A percentile compares a stretch with the other conserved stretches of the same genome.
Evolutionary conservation across 192 early-diverging fungal species (phyloP).

Genomic region (Backusella circina): DNA sequence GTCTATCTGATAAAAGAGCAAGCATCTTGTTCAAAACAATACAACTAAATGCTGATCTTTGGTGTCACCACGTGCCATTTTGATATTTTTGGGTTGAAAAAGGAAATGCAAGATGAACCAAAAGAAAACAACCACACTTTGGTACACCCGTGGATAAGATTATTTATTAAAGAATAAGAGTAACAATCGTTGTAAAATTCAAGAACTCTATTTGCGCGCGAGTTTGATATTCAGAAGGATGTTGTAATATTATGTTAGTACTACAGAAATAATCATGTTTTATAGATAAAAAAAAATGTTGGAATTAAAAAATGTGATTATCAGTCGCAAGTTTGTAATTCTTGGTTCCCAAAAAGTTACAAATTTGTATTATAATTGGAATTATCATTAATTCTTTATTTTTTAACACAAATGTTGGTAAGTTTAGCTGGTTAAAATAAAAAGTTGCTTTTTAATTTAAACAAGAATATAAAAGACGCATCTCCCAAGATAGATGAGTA

Average conservation of each 20-base stretch:
- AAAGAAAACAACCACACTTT: too few relatives aligned
- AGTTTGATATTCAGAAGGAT: not conserved
- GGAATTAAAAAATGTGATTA: not conserved
- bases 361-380: not conserved
- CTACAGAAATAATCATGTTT: not conserved
- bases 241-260: not conserved
- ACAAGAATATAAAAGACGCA: too few relatives aligned
- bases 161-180: not conserved
- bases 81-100: not conserved
- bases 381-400: not conserved
- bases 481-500: too few relatives aligned
- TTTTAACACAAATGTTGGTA: not conserved
- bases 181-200: too few relatives aligned
- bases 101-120: not conserved
- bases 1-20: not conserved
- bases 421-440: not conserved
- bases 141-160: not conserved
- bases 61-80: slow-evolving; percentile 8
- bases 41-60: slow-evolving; percentile 4
- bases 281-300: not conserved
- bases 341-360: not conserved
- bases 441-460: not conserved
- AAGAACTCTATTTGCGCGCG: too few relatives aligned
- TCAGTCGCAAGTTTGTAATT: not conserved
- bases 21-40: not conserved